Conservation (phyloP, 163 green algal genomes). For the Picocystis sp. region DNA sequence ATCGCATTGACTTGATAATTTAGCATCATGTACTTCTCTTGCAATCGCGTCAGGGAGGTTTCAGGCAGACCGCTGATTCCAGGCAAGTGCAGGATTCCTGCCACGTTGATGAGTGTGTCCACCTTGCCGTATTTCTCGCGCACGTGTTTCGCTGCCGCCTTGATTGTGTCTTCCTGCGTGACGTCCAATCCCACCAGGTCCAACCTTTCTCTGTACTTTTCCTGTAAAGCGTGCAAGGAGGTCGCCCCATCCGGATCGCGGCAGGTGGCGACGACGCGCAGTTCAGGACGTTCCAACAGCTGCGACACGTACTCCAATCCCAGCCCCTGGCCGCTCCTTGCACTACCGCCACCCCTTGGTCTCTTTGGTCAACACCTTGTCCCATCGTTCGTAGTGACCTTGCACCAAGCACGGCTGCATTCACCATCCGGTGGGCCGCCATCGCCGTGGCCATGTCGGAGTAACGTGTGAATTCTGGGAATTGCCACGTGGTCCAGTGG, state of each 20-base stretch:
- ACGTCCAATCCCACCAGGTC: slow-evolving; percentile 33
- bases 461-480: too few species aligned
- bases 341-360: slow-evolving; percentile 20
- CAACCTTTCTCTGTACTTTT: slow-evolving; percentile 13
- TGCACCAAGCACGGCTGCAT: too few species aligned
- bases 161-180: slow-evolving; percentile 27
- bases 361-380: too few species aligned
- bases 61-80: slow-evolving; percentile 28
- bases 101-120: slow-evolving; percentile 45
- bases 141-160: slow-evolving; percentile 19
- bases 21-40: slow-evolving; percentile 26
- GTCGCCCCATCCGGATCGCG: slow-evolving; percentile 21
- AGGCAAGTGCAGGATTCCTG: slow-evolving; percentile 44
- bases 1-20: slow-evolving; percentile 42
- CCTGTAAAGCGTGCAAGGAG: slow-evolving; percentile 21
- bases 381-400: too few species aligned
- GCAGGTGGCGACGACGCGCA: slow-evolving; percentile 41
- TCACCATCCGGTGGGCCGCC: too few species aligned
- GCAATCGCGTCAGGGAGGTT: slow-evolving; percentile 25
- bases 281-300: slow-evolving; percentile 26
- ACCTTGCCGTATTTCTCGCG: slow-evolving; percentile 15
- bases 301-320: slow-evolving; percentile 46
- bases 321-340: slow-evolving; percentile 38
- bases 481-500: too few species aligned
- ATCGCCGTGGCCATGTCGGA: too few species aligned